Evolutionary conservation across 768 basidiomycete genomes (phyloP).

Genomic region (Hericium coralloides): DNA sequence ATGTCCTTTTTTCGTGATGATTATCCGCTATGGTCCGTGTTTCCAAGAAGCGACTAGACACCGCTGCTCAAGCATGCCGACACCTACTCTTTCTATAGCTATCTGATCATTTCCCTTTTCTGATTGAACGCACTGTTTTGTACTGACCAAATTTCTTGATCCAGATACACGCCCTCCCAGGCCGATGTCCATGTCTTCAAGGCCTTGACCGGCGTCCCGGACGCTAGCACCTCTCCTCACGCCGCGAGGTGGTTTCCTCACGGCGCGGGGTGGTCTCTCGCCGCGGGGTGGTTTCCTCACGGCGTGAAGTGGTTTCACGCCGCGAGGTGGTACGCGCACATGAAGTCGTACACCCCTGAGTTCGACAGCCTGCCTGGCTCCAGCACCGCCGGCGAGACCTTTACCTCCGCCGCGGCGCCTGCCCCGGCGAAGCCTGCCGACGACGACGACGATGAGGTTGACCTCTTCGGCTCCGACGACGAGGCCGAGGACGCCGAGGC

Average conservation of each 20-base stretch:
- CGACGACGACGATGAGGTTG: conserved; percentile 36
- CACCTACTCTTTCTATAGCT: conserved; percentile 51
- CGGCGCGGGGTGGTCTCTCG: too few species aligned
- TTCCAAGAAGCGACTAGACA: conserved; percentile 94
- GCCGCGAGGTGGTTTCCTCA: conserved; percentile 90
- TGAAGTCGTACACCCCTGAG: conserved; percentile 77
- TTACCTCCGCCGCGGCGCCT: conserved; percentile 44
- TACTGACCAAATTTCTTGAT: conserved; percentile 6
- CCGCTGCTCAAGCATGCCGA: conserved; percentile 75
- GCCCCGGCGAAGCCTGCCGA: conserved; percentile 24
- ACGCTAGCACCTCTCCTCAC: conserved; percentile 58
- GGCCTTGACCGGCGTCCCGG: conserved; percentile 58
- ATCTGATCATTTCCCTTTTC: conserved; percentile 42
- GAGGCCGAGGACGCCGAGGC: conserved; percentile 39
- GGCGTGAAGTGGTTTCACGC: too few species aligned
- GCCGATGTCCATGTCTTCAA: conserved; percentile 92
- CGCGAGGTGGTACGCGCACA: conserved; percentile 91
- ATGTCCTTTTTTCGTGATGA: conserved; percentile 44
- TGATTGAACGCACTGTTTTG: not conserved
- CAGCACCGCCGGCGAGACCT: conserved; percentile 70
- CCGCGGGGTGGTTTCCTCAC: too few species aligned
- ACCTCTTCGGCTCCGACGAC: conserved; percentile 74
- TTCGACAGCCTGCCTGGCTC: conserved; percentile 75
- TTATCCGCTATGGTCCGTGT: conserved; percentile 88
- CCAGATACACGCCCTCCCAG: conserved; percentile 85